Base-by-base conservation (phyloP, 2,329 filamentous ascomycete genomes). In the Fusarium sublunatum region DNA sequence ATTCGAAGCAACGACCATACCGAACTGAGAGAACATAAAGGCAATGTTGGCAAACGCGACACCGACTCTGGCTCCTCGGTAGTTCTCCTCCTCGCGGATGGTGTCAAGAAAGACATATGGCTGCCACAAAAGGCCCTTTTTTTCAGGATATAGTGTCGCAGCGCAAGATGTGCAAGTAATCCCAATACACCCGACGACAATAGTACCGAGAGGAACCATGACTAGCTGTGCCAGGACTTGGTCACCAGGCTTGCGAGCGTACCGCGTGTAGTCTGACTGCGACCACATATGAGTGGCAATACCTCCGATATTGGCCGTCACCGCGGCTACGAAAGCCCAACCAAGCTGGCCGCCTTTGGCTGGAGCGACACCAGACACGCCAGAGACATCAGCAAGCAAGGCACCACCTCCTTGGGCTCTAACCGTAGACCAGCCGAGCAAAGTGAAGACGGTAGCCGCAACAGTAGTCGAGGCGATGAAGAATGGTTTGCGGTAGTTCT, bases 241-340 rank as follows among this genome's bases (percentile, higher is more conserved):
- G 24, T 74, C 72, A 5, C 68, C 64, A 5, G 71, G 70, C 25
- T 58, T 59, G 15, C 71, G 68, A 11, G 71, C 70, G 51, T 70
- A 74, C n/a, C 72, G 62, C 1, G 70, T 72, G 44, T 72, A 74
- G 52, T 74, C 72, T 10, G 68, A 70, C 58, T 73, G 72, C 11
- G 60, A 65, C 61, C 65, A 72, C 60, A 73, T 70, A 46, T 72
- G 67, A 2, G 68, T 69, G 4, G 67, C 65, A 9, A 74, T 74
- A 32, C 71, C 64, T 13, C 71, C 70, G 3, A 74, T 72, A 28
- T 71, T 72, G 0, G 73, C 68, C 22, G 66, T 70, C 13, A 75
- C 53, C 5, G 68, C 72, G 8, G 68, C 52, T n/a, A 72, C 60
- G 7, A 72, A 68, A 10, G 70, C 68, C 71, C 71, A 73, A n/a